phyloP scores from a whole-genome alignment of 2,329 filamentous ascomycete species.

The Paracamarosporium sp. region DNA sequence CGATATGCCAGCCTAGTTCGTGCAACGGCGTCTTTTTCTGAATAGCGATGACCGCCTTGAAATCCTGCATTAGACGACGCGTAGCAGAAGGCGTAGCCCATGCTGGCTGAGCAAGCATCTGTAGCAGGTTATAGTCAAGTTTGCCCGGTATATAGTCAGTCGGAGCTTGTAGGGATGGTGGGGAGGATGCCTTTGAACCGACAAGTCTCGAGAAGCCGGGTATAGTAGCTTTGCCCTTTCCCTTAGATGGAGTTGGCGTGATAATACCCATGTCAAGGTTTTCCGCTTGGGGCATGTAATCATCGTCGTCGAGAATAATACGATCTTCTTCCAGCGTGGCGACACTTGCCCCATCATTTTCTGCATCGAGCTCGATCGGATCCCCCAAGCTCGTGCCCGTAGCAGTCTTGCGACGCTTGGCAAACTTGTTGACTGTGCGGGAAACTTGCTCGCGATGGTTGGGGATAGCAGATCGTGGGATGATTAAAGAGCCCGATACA shows the following conservation, averaged over 20 bases:
- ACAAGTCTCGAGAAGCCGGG: slow-evolving; percentile 33
- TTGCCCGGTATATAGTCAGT: slow-evolving; percentile 73
- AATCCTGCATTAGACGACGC: slow-evolving; percentile 68
- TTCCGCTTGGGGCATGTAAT: slow-evolving; percentile 10
- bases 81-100: slow-evolving; percentile 70
- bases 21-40: slow-evolving; percentile 68
- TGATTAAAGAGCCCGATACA: slow-evolving; percentile 49
- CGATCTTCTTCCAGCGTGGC: slow-evolving; percentile 59
- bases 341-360: slow-evolving; percentile 55
- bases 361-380: slow-evolving; percentile 45
- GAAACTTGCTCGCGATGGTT: slow-evolving; percentile 50
- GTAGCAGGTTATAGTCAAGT: slow-evolving; percentile 67
- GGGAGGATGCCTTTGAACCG: slow-evolving; percentile 22
- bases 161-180: slow-evolving; percentile 29
- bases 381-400: slow-evolving; percentile 38
- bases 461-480: slow-evolving; percentile 61
- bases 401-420: slow-evolving; percentile 36
- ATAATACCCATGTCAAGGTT: slow-evolving; percentile 20
- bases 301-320: slow-evolving; percentile 46
- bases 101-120: slow-evolving; percentile 68
- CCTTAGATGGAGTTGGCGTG: slow-evolving; percentile 32
- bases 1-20: slow-evolving; percentile 84
- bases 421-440: slow-evolving; percentile 12
- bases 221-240: slow-evolving; percentile 36
- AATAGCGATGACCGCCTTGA: slow-evolving; percentile 67